Evolutionary conservation across 1,284 basidiomycete species (phyloP), one percentile per base, ranked within the genome.

Genomic region (Microbotryum silenes-acaulis): DNA sequence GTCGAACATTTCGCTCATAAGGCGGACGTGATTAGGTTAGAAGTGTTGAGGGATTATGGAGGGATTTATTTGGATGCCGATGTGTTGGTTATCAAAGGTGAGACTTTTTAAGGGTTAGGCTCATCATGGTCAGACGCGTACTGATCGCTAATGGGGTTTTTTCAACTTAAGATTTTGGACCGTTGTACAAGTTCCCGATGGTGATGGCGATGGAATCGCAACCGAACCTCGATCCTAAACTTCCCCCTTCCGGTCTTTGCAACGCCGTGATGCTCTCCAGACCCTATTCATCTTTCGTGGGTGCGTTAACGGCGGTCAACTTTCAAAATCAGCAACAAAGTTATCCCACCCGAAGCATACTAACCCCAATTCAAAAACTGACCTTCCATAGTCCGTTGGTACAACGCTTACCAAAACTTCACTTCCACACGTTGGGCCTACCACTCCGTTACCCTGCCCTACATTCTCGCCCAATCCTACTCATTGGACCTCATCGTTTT

Each of bases 51-150:
- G 62, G 75, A 61, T 60, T 78, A 61, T 64, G 79, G 79, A 5
- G 79, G 79, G 10, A 77, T 80, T 25, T 80, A 80, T 62, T 72
- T 79, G 20, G 79, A 80, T 61, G 76, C 78, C n/a, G 79, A 80
- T 56, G 68, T 66, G 10, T 53, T 64, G 20, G 56, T 66, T 6
- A 33, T 59, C 20, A 44, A 48, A 42, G 63, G 65, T 67, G 59
- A 47, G 59, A 33, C 70, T 3, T 70, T 14, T 65, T 73, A 73
- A 2, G 6, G 14, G 20, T 21, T 8, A 4, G 5, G 14, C 5
- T 65, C 71, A 33, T 68, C 71, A 51, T 64, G 74, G 2, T 75
- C 76, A 56, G 74, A 65, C 18, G 21, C 65, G 18, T 45, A 73
- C 53, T 71, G 74, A 51, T 2, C 31, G 3, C 27, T 21, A 7